Percentiles rank a stretch among this genome's conserved stretches.
phyloP scores from a whole-genome alignment of 2,329 filamentous ascomycete species.

The Colletotrichum theobromicola region DNA sequence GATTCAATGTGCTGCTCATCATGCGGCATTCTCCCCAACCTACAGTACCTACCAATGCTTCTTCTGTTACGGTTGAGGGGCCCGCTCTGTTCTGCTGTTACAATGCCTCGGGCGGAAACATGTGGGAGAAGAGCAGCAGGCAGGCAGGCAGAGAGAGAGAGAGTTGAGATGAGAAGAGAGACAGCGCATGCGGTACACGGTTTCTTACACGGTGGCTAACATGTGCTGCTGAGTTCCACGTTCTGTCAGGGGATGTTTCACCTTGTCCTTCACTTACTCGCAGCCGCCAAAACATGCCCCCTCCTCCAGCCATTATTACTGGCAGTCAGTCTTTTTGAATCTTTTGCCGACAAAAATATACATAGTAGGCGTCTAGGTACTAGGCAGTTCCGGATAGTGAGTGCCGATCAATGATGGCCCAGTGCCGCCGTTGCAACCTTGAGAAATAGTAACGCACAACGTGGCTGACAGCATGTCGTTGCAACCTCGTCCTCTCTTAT shows the following conservation, averaged over 20 bases:
- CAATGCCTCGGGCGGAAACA: neutral
- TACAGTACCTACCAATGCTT: too few relatives aligned
- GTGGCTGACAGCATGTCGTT: neutral
- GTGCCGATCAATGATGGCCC: neutral
- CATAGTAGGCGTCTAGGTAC: neutral
- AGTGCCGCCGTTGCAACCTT: neutral
- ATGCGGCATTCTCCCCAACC: neutral
- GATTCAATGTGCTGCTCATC: neutral
- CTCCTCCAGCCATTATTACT: neutral
- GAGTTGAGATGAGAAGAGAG: neutral
- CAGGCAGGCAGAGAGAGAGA: too few relatives aligned
- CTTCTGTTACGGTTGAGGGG: neutral
- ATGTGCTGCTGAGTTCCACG: slow-evolving; percentile 1
- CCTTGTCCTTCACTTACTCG: neutral
- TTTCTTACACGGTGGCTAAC: neutral
- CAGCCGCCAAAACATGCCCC: neutral
- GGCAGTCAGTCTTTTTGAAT: neutral
- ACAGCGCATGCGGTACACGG: neutral
- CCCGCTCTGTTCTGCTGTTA: neutral
- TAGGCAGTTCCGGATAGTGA: neutral
- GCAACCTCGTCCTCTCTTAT: neutral
- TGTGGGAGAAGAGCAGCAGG: neutral
- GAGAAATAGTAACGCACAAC: neutral
- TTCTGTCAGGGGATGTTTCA: slow-evolving; percentile 13
- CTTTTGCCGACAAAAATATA: neutral